Base-by-base conservation (phyloP, 2,329 filamentous ascomycete genomes). In the Neonectria sp. region DNA sequence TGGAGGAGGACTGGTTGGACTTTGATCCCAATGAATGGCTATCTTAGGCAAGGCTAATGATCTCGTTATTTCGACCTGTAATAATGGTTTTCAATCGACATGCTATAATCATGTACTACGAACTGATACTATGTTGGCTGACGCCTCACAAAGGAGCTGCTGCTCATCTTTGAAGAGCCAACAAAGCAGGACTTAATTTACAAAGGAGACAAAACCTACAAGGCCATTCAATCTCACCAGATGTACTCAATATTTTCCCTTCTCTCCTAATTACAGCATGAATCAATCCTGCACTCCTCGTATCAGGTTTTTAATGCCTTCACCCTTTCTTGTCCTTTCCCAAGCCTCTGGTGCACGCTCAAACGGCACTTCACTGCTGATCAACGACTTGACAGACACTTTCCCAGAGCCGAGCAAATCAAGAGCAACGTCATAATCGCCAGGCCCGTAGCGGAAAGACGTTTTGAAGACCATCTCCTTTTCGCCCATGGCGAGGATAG, bases 391-490 rank as follows among this genome's bases (percentile, higher is more conserved):
- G 63, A 95, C 92, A 48, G 92, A 89, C 45, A 98, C 88, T 77
- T 89, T 90, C 27, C 92, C 92, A 24, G 83, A 86, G 6, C 87
- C 86, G 3, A 97, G 89, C 66, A 98, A 85, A 65, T 93, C 89
- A 45, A 98, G 86, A 9, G 94, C 94, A 12, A 95, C 88, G 78
- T 91, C 89, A 82, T 97, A 98, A 81, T 98, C 95, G 24, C 95
- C 95, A 61, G 90, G 88, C 3, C 91, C 91, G 80, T 98, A 98
- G 40, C 95, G 89, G 86, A 98, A 98, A 71, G 91, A 95, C 37
- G 95, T 95, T 79, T 92, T 93, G 55, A 93, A 86, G 7, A 91
- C 96, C 63, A 97, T 85, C 84, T 98, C 95, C 84, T 97, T 98
- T 49, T 91, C 87, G 79, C 94, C 96, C 77, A 97, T 86, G 8